Conservation (phyloP, 176 grass and related monocot genomes). For the Urochloa ruziziensis region DNA sequence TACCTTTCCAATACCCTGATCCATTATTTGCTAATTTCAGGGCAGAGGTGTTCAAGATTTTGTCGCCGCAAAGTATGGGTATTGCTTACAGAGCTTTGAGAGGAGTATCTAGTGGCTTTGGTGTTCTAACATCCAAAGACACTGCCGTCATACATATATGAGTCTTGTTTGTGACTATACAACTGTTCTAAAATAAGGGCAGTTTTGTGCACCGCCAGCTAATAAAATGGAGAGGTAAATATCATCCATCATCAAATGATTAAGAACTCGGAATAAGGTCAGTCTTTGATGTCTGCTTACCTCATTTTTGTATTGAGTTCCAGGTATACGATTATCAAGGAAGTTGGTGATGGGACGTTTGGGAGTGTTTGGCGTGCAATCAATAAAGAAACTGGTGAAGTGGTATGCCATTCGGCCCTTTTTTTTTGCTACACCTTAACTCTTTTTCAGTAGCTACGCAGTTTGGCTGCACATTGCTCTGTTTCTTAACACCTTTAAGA, state of each 20-base stretch:
- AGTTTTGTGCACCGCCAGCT: constrained; percentile 27
- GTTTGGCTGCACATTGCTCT: not conserved
- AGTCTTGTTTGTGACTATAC: constrained; percentile 45
- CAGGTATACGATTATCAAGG: constrained; percentile 89
- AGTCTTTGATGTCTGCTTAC: not conserved
- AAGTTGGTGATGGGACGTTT: constrained; percentile 98
- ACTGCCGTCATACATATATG: constrained; percentile 35
- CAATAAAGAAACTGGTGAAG: constrained; percentile 87
- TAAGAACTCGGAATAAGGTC: not conserved
- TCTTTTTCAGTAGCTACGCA: not conserved
- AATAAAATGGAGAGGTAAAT: constrained; percentile 78
- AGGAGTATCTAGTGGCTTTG: constrained; percentile 46
- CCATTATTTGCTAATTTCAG: constrained; percentile 31
- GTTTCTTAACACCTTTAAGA: not conserved
- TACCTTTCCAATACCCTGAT: not conserved
- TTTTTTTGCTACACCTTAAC: not conserved
- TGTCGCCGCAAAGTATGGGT: constrained; percentile 42
- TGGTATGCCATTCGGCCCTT: constrained; percentile 53
- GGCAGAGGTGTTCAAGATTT: constrained; percentile 18
- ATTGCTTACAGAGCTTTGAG: constrained; percentile 45
- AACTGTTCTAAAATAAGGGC: constrained; percentile 58
- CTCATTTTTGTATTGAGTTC: not conserved
- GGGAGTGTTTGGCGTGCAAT: constrained; percentile 94
- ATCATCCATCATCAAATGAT: not conserved
- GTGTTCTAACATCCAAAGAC: constrained; percentile 39